phyloP scores from a whole-genome alignment of 768 basidiomycete species.

The Naganishia randhawae region DNA sequence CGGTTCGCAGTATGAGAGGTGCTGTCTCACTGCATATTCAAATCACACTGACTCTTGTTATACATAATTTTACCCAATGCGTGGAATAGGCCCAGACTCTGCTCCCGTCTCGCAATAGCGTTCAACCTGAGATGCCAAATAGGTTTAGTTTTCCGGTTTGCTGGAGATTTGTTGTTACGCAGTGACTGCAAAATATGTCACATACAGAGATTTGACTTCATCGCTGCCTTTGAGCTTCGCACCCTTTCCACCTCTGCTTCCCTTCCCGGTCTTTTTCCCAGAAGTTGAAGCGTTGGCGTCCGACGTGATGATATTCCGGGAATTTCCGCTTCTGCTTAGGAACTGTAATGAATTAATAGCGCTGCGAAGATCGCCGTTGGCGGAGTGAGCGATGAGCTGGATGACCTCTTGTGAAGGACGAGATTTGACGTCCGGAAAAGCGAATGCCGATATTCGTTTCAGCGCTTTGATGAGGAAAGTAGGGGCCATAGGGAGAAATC shows the following conservation, averaged over 20 bases:
- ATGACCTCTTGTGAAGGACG: conserved; percentile 64
- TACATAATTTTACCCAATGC: conserved; percentile 88
- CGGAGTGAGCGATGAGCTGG: conserved; percentile 70
- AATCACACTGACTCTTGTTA: conserved; percentile 70
- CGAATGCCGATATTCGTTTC: conserved; percentile 59
- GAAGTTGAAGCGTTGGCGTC: conserved; percentile 14
- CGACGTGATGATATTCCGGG: conserved; percentile 39
- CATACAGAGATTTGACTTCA: neutral
- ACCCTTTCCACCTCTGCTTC: conserved; percentile 47
- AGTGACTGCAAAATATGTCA: neutral
- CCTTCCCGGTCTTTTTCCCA: conserved; percentile 33
- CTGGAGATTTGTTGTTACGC: neutral
- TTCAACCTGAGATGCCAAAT: conserved; percentile 56
- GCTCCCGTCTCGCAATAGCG: conserved; percentile 74
- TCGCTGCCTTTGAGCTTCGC: conserved; percentile 28
- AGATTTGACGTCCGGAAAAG: conserved; percentile 50
- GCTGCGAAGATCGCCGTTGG: conserved; percentile 86
- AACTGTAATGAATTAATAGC: conserved; percentile 93
- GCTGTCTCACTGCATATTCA: neutral
- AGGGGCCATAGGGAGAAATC: conserved; percentile 87
- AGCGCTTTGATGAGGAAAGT: conserved; percentile 80
- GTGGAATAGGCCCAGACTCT: conserved; percentile 83
- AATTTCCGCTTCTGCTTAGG: conserved; percentile 55
- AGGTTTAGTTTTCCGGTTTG: neutral
- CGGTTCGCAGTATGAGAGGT: neutral